Conservation (phyloP, 1,139 yeast species). For the Pichia sp. region DNA sequence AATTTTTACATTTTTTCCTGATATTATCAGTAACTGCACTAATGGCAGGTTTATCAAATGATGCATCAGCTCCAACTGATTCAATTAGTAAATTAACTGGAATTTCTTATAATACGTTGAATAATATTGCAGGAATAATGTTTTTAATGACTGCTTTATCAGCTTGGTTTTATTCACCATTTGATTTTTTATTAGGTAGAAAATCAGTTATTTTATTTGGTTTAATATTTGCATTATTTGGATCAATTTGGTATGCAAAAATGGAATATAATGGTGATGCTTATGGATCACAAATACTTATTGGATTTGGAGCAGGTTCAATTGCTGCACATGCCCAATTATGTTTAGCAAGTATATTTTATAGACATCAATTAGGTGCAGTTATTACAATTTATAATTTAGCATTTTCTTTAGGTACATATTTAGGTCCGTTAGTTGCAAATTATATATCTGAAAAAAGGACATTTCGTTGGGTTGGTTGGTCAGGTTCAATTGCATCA, state of each 20-base stretch:
- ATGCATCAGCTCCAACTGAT: slow-evolving; percentile 37
- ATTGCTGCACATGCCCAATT: slow-evolving; percentile 38
- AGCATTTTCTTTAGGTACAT: slow-evolving; percentile 37
- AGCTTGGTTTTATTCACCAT: slow-evolving; percentile 34
- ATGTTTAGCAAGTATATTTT: slow-evolving; percentile 33
- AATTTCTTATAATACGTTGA: slow-evolving; percentile 34
- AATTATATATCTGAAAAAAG: slow-evolving; percentile 27
- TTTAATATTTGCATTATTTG: slow-evolving; percentile 29
- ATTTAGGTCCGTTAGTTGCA: slow-evolving; percentile 35
- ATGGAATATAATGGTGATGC: slow-evolving; percentile 30
- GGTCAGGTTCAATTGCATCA: slow-evolving; percentile 63
- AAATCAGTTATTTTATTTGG: slow-evolving; percentile 33
- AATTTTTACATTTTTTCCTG: slow-evolving; percentile 20
- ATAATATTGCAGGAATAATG: slow-evolving; percentile 37
- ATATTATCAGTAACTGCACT: slow-evolving; percentile 30
- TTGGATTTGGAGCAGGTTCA: slow-evolving; percentile 34
- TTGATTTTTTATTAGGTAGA: slow-evolving; percentile 34
- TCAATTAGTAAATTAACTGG: slow-evolving; percentile 32
- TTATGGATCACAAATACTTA: slow-evolving; percentile 35
- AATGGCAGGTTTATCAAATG: slow-evolving; percentile 35
- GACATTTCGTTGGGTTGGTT: slow-evolving; percentile 37
- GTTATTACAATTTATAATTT: slow-evolving; percentile 36
- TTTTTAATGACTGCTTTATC: slow-evolving; percentile 33
- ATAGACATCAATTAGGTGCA: slow-evolving; percentile 37
- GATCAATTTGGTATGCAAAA: slow-evolving; percentile 35